Evolutionary conservation across 164 flowering plant species (phyloP).

Genomic region (Aristolochia contorta): DNA sequence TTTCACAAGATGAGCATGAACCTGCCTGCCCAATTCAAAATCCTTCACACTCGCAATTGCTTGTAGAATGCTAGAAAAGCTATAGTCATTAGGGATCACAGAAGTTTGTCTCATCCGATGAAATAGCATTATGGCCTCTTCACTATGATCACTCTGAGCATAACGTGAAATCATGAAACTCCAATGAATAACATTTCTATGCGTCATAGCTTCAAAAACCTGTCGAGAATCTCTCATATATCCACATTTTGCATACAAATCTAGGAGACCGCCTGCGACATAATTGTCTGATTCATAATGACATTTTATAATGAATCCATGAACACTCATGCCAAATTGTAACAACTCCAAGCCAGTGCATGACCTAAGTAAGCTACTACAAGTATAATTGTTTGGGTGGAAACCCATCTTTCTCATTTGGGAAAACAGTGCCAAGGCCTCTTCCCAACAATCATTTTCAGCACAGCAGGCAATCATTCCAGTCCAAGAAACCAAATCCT

Average conservation of each 20-base stretch:
- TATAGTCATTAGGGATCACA: conserved; percentile 67
- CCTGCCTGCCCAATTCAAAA: conserved; percentile 50
- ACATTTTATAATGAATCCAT: conserved; percentile 57
- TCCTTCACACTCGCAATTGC: conserved; percentile 49
- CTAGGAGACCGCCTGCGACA: conserved; percentile 63
- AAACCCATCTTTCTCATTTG: conserved; percentile 51
- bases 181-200: conserved; percentile 69
- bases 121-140: conserved; percentile 51
- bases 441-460: conserved; percentile 50
- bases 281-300: conserved; percentile 45
- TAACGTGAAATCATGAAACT: conserved; percentile 84
- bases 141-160: conserved; percentile 44
- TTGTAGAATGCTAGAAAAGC: conserved; percentile 67
- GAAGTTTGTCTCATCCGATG: conserved; percentile 45
- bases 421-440: conserved; percentile 44
- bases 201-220: conserved; percentile 56
- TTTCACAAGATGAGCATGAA: conserved; percentile 50
- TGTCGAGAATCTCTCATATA: conserved; percentile 37
- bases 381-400: conserved; percentile 59
- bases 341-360: conserved; percentile 45
- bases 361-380: conserved; percentile 66
- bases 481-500: conserved; percentile 90
- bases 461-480: conserved; percentile 70
- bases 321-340: conserved; percentile 46
- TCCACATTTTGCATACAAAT: conserved; percentile 54